Evolutionary conservation across 2,329 filamentous ascomycete species (phyloP).

Genomic region (Aspergillus terreus): DNA sequence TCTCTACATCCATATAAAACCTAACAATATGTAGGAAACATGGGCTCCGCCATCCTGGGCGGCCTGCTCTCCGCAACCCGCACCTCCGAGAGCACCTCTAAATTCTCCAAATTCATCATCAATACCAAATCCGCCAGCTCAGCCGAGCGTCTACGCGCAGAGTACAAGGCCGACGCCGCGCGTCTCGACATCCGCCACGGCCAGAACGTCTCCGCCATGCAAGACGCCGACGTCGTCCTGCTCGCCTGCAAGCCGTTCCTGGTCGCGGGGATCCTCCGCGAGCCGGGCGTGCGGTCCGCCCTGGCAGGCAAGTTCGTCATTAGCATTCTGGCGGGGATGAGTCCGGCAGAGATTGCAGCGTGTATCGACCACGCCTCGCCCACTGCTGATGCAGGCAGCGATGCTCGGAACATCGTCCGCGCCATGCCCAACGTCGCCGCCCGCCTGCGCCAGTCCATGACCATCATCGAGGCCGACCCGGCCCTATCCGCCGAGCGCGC

Average conservation of each 20-base stretch:
- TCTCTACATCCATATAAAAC: background rate
- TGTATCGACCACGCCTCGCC: conserved; percentile 20
- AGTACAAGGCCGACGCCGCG: conserved; percentile 25
- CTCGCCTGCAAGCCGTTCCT: conserved; percentile 47
- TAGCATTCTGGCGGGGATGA: conserved; percentile 49
- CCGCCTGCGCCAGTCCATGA: conserved; percentile 43
- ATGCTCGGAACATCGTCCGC: conserved; percentile 30
- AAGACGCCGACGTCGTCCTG: conserved; percentile 39
- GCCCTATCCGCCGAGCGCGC: conserved; percentile 40
- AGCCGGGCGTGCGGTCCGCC: conserved; percentile 35
- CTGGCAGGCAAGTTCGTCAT: conserved; percentile 46
- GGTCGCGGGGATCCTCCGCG: conserved; percentile 34
- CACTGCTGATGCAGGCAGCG: background rate
- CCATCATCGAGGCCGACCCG: conserved; percentile 48
- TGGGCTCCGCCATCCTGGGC: conserved; percentile 36
- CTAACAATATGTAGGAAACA: conserved; percentile 26
- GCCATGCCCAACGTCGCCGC: conserved; percentile 47
- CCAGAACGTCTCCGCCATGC: conserved; percentile 32
- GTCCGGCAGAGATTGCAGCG: conserved; percentile 29
- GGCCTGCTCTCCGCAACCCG: conserved; percentile 26
- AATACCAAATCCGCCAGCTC: conserved; percentile 39
- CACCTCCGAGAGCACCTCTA: background rate
- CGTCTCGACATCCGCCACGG: conserved; percentile 30
- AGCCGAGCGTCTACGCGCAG: conserved; percentile 25
- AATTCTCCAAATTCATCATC: conserved; percentile 31